phyloP scores from a whole-genome alignment of 305 asterid genomes.

The Solanum hybrid region DNA sequence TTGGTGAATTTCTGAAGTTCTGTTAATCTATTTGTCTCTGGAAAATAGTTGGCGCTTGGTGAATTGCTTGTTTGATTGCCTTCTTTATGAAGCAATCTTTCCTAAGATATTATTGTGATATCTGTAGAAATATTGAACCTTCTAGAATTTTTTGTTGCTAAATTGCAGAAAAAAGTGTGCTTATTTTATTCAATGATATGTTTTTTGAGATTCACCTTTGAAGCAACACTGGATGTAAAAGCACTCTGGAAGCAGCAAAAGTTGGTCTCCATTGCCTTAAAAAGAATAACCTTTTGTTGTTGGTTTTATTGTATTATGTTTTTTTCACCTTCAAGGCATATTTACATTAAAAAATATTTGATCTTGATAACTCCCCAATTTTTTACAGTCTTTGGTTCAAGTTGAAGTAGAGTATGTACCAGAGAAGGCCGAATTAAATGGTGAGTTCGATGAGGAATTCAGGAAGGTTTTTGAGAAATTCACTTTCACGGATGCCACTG shows the following conservation, averaged over 20 bases:
- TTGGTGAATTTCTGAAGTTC: background rate
- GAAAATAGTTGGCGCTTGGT: background rate
- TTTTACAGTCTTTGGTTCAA: slow-evolving; percentile 36
- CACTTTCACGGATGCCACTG: slow-evolving; percentile 43
- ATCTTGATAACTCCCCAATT: slow-evolving; percentile 2
- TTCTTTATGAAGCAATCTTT: background rate
- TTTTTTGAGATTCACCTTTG: background rate
- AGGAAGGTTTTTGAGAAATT: slow-evolving; percentile 84
- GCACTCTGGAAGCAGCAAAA: background rate
- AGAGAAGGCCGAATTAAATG: slow-evolving; percentile 74
- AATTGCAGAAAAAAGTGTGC: background rate
- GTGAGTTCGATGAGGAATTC: slow-evolving; percentile 62
- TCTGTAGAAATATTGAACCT: background rate
- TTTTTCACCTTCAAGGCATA: background rate
- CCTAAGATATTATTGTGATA: background rate
- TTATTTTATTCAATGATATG: background rate
- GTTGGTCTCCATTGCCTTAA: background rate
- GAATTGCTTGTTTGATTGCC: background rate
- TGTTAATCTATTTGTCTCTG: background rate
- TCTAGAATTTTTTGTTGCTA: background rate
- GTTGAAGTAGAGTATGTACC: slow-evolving; percentile 92
- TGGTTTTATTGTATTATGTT: background rate
- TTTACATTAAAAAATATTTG: background rate
- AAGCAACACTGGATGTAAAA: background rate
- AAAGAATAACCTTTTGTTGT: background rate